Percentiles rank a stretch among this genome's conserved stretches.
Conservation (phyloP, 495 filamentous ascomycete genomes). For the Hypoxylon intermedium region DNA sequence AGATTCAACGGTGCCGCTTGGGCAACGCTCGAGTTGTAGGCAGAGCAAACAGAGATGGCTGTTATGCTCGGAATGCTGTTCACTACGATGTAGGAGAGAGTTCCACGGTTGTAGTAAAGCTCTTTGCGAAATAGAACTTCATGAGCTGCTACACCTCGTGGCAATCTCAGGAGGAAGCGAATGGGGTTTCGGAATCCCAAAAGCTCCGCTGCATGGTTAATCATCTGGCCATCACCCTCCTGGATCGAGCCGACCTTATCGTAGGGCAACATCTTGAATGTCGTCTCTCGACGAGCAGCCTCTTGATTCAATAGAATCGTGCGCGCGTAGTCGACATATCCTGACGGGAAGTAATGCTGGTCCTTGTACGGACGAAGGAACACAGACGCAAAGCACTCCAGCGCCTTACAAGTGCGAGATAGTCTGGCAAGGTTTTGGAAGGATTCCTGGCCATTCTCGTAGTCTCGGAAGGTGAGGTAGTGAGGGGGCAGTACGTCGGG, state of each 20-base stretch:
- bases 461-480: neutral
- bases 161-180: too few relatives aligned
- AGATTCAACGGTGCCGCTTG: neutral
- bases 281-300: neutral
- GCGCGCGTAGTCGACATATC: neutral
- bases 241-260: too few relatives aligned
- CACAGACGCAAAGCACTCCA: neutral
- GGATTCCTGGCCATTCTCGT: neutral
- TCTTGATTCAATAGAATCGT: neutral
- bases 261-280: neutral
- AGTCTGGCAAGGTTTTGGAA: neutral
- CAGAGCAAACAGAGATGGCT: neutral
- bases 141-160: too few relatives aligned
- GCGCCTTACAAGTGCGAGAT: neutral
- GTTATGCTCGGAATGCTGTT: neutral
- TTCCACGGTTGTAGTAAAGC: neutral
- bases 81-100: neutral
- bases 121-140: too few relatives aligned
- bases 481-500: neutral
- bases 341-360: neutral
- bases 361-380: neutral
- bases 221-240: too few relatives aligned
- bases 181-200: too few relatives aligned
- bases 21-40: too few relatives aligned
- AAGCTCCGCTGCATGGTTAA: too few relatives aligned